Evolutionary conservation across 371 early-diverging fungal species (phyloP).

Genomic region (Actinomucor elegans): DNA sequence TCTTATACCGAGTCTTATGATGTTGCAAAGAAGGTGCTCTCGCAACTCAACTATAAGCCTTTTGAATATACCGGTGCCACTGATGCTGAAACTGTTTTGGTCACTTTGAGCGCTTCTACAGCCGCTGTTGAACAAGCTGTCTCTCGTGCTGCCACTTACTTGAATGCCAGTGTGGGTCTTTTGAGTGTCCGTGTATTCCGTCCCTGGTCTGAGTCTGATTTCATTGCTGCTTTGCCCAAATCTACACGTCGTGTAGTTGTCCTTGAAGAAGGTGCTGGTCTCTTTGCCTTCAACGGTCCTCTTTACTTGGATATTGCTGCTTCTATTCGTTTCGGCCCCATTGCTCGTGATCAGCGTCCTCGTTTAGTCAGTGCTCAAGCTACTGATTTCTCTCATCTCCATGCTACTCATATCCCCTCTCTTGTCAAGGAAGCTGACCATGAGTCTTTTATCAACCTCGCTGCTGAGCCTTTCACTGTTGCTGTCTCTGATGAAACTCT

Average conservation of each 20-base stretch:
- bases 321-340: slow-evolving; percentile 62
- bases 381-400: slow-evolving; percentile 31
- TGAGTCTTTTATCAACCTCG: slow-evolving; percentile 31
- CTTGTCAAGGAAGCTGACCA: slow-evolving; percentile 42
- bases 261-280: slow-evolving; percentile 59
- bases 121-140: slow-evolving; percentile 45
- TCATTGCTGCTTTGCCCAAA: slow-evolving; percentile 66
- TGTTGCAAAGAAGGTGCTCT: slow-evolving; percentile 52
- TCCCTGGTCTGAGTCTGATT: slow-evolving; percentile 78
- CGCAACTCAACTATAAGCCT: slow-evolving; percentile 61
- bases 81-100: slow-evolving; percentile 75
- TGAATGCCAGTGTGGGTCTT: slow-evolving; percentile 56
- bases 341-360: slow-evolving; percentile 35
- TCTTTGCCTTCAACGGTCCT: slow-evolving; percentile 58
- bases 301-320: slow-evolving; percentile 71
- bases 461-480: slow-evolving; percentile 14
- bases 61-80: slow-evolving; percentile 80
- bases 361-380: slow-evolving; percentile 51
- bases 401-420: slow-evolving; percentile 40
- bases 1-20: slow-evolving; percentile 31
- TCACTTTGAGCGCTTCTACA: slow-evolving; percentile 65
- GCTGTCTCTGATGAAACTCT: slow-evolving; percentile 12
- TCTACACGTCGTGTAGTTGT: slow-evolving; percentile 57
- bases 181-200: slow-evolving; percentile 76
- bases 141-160: slow-evolving; percentile 19